These are phyloP conservation scores for Croton laevigatus DNA, from an alignment of 441 rosid species.

Conservation along the genomic window DNA sequence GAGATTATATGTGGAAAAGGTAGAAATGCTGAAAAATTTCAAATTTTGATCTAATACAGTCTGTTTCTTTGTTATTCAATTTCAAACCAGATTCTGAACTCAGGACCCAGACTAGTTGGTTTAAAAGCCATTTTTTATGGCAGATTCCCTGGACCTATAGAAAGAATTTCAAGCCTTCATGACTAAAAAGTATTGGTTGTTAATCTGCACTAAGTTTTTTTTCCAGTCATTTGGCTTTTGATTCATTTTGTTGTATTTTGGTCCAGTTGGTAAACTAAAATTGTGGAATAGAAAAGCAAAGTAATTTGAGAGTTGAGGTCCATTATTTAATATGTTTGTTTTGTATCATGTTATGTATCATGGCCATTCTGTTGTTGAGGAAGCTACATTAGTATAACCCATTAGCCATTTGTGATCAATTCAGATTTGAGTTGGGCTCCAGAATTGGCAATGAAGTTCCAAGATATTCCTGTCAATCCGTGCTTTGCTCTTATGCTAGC, in stretches of 20 bases:
- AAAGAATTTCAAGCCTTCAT: no score
- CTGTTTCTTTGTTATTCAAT: no score
- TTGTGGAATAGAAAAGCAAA: background rate
- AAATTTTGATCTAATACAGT: no score
- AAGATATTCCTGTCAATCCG: conserved; percentile 60
- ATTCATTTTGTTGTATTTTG: background rate
- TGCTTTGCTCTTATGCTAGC: conserved; percentile 83
- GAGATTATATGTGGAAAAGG: no score
- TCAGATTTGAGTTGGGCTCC: conserved; percentile 59
- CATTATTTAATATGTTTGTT: background rate
- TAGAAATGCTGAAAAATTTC: no score
- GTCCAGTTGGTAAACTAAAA: background rate
- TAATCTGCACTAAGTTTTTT: no score
- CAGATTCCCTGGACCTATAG: no score
- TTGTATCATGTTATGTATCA: background rate
- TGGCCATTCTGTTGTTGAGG: background rate
- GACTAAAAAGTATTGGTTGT: no score
- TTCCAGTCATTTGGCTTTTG: no score
- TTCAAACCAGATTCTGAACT: no score
- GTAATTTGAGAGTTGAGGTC: background rate
- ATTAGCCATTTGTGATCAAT: conserved; percentile 20
- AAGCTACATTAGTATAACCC: conserved; percentile 11
- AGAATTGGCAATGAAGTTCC: conserved; percentile 46
- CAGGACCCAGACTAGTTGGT: no score
- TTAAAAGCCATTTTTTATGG: no score